Evolutionary conservation across 306 rosid genomes (phyloP), one percentile per base, ranked within the genome.

Genomic region (Astragalus membranaceus): DNA sequence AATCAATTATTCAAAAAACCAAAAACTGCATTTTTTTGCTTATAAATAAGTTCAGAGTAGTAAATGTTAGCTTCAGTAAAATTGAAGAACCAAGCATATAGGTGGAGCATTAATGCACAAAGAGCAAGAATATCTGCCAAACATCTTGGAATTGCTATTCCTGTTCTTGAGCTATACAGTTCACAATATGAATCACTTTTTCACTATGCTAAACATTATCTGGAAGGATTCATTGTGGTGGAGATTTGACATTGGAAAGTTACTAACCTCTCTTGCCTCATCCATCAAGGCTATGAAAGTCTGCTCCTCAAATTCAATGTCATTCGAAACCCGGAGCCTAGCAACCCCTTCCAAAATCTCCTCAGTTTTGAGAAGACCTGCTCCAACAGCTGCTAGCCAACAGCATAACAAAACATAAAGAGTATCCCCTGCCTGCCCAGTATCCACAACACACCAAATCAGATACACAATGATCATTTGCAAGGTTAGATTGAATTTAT

Each of bases 321-420:
- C 98, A 59, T 88, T 60, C 0, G 97, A 88, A 76, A 94, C 70
- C 42, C 95, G 73, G 7, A 91, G 88, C 91, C 98, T 85, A 1
- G 87, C 86, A 0, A 83, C 97, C 7, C 98, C 97, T 80, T 87
- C 96, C 82, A 94, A 70, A 81, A 94, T 87, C 85, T 91, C 97
- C 83, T 94, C 96, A 17, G 97, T 87, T 82, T 94, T 94, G 52
- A 91, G 96, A 66, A 94, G 92, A 50, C 99, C 95, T 37, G 96
- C 99, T 17, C 97, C 99, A 50, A 87, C 73, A 3, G 96, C 99
- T 54, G 96, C 92, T 67, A 91, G 76, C 86, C 96, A 94, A 74
- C 99, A 87, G 75, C 99, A 88, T 61, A 94, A 48, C 59, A 91
- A 83, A 75, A 88, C 96, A 80, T 85, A 91, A 43, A 91, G 74